Percentiles rank a stretch among this genome's conserved stretches.
phyloP scores from a whole-genome alignment of 2,329 filamentous ascomycete species.

The Aspergillus amoenus region DNA sequence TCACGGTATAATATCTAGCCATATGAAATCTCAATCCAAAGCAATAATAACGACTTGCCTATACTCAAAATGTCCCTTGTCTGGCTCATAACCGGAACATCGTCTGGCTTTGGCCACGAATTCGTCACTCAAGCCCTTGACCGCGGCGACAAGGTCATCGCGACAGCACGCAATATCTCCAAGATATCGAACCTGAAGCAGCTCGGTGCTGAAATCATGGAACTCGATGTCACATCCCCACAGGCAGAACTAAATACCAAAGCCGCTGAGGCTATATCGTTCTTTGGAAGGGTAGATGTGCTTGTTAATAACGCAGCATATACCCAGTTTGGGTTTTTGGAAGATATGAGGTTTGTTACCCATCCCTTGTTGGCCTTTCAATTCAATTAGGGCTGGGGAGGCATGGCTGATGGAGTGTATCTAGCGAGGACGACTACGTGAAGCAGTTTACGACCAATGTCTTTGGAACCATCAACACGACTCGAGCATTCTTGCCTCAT shows the following conservation, averaged over 20 bases:
- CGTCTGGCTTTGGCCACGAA: constrained; percentile 34
- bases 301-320: constrained; percentile 38
- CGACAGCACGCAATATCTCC: constrained; percentile 31
- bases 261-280: constrained; percentile 17
- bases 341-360: constrained; percentile 20
- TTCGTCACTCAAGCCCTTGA: constrained; percentile 26
- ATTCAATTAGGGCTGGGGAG: too few species aligned
- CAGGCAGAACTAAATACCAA: constrained; percentile 19
- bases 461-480: constrained; percentile 39
- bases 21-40: too few species aligned
- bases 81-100: constrained; percentile 39
- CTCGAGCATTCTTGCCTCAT: constrained; percentile 37
- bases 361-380: too few species aligned
- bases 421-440: constrained; percentile 21
- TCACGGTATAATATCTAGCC: too few species aligned
- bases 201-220: constrained; percentile 24
- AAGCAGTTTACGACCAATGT: constrained; percentile 39
- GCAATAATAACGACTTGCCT: too few species aligned
- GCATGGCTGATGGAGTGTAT: neutral
- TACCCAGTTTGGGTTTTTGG: constrained; percentile 25
- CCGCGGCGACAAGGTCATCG: constrained; percentile 36
- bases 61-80: constrained; percentile 18
- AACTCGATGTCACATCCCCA: constrained; percentile 25
- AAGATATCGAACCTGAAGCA: constrained; percentile 27
- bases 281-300: constrained; percentile 32